A percentile compares a stretch with the other conserved stretches of the same genome.
Conservation (phyloP, 2,329 filamentous ascomycete species). For the Aspergillus caelatus region DNA sequence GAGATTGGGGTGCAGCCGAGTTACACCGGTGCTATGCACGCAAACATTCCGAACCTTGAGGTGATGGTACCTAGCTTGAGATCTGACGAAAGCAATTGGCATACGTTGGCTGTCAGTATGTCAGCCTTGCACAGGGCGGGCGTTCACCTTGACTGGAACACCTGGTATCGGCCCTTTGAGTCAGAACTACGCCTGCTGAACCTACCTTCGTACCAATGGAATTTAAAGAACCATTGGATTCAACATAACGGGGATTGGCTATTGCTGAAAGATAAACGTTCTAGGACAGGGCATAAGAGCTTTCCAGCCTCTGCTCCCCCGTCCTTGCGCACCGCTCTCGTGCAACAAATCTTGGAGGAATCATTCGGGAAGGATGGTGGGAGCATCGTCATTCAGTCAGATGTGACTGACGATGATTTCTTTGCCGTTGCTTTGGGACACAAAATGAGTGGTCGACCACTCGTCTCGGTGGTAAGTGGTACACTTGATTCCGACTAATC, state of each 20-base stretch:
- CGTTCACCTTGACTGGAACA: slow-evolving; percentile 68
- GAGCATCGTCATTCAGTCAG: neutral
- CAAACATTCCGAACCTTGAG: slow-evolving; percentile 59
- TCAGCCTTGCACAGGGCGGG: slow-evolving; percentile 65
- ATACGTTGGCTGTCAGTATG: slow-evolving; percentile 62
- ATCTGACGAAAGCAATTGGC: slow-evolving; percentile 65
- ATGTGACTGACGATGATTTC: neutral
- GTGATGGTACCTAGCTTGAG: slow-evolving; percentile 64
- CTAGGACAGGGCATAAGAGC: neutral
- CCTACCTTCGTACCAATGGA: slow-evolving; percentile 68
- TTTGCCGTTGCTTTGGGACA: neutral
- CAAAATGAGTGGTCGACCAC: neutral
- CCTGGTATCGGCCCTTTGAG: slow-evolving; percentile 67
- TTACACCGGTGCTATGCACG: slow-evolving; percentile 68
- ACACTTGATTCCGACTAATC: no score
- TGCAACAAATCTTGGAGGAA: neutral
- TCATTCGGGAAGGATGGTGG: neutral
- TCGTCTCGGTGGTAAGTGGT: neutral
- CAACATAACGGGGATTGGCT: slow-evolving; percentile 73
- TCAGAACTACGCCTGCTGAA: slow-evolving; percentile 60
- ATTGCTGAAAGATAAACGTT: slow-evolving; percentile 64
- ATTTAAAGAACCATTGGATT: slow-evolving; percentile 73
- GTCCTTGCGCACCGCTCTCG: neutral
- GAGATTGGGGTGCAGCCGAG: slow-evolving; percentile 75
- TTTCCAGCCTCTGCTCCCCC: neutral